Conservation (phyloP, 2,329 filamentous ascomycete species). For the Juglanconis sp. region DNA sequence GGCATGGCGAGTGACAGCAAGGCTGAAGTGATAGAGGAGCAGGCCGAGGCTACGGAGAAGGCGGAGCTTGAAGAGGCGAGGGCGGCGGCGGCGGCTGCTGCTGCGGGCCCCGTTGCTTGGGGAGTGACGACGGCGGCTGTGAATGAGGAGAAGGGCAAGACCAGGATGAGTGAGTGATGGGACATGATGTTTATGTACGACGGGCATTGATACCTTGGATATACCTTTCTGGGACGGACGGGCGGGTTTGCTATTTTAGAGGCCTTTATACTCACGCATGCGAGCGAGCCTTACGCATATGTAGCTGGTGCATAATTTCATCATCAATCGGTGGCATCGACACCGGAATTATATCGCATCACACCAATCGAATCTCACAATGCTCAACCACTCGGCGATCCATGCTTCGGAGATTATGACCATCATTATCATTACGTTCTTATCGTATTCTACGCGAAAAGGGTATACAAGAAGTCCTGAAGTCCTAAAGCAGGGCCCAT, state of each 20-base stretch:
- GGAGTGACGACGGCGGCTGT: neutral
- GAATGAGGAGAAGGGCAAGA: neutral
- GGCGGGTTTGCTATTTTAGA: neutral
- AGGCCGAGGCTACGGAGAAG: slow-evolving; percentile 12
- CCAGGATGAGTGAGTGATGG: neutral
- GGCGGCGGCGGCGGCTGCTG: neutral
- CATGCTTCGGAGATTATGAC: neutral
- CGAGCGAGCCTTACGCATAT: neutral
- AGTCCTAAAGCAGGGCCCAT: neutral
- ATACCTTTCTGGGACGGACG: neutral
- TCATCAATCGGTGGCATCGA: neutral
- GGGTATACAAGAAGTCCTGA: slow-evolving; percentile 11
- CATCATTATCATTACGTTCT: slow-evolving; percentile 18
- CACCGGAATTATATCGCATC: neutral
- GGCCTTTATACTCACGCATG: slow-evolving; percentile 3
- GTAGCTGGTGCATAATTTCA: neutral
- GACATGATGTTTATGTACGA: neutral
- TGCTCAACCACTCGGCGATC: neutral
- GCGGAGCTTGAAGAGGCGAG: neutral
- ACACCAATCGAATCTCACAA: neutral
- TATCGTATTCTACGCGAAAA: slow-evolving; percentile 8
- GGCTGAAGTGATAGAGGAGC: slow-evolving; percentile 24
- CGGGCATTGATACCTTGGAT: neutral
- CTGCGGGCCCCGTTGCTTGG: neutral
- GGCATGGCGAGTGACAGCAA: slow-evolving; percentile 19